Percentiles rank a stretch among this genome's conserved stretches.
Evolutionary conservation across 805 yeast species (phyloP).

Genomic region (Starmerella stellata): DNA sequence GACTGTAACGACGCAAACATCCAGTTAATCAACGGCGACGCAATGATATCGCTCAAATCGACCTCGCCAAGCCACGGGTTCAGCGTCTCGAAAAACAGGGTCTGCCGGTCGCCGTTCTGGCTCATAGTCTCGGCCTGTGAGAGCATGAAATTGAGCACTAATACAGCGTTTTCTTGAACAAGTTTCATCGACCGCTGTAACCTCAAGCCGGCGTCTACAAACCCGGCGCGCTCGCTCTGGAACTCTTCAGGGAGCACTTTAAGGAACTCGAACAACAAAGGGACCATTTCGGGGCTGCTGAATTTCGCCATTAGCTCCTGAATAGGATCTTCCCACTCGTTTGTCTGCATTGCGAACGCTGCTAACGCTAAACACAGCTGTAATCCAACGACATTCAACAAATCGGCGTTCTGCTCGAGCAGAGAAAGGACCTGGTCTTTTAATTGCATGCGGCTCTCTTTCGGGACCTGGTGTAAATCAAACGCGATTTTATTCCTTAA

Average conservation of each 20-base stretch:
- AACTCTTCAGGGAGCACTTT: slow-evolving; percentile 85
- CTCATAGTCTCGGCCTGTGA: slow-evolving; percentile 26
- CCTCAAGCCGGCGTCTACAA: slow-evolving; percentile 12
- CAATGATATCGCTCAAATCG: slow-evolving; percentile 50
- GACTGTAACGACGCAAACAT: slow-evolving; percentile 47
- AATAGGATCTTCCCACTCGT: slow-evolving; percentile 55
- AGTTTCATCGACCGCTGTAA: slow-evolving; percentile 39
- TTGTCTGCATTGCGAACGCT: slow-evolving; percentile 59
- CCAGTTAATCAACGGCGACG: slow-evolving; percentile 45
- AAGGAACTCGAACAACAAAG: slow-evolving; percentile 50
- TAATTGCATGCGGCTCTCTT: slow-evolving; percentile 36
- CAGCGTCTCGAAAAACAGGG: slow-evolving; percentile 49
- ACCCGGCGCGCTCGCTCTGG: slow-evolving; percentile 60
- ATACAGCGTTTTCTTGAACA: slow-evolving; percentile 46
- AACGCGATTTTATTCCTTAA: slow-evolving; percentile 67
- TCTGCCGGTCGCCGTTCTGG: slow-evolving; percentile 13
- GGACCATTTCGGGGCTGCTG: slow-evolving; percentile 27
- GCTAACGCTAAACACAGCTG: slow-evolving; percentile 73
- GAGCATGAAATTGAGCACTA: slow-evolving; percentile 46
- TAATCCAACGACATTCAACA: slow-evolving; percentile 45
- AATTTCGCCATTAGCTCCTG: slow-evolving; percentile 39
- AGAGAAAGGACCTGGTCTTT: slow-evolving; percentile 49
- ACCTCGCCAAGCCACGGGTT: slow-evolving; percentile 85
- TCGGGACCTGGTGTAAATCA: slow-evolving; percentile 64
- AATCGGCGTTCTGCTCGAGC: slow-evolving; percentile 29